Evolutionary conservation across 129 eudicot species (phyloP).

Genomic region (Centella asiatica): DNA sequence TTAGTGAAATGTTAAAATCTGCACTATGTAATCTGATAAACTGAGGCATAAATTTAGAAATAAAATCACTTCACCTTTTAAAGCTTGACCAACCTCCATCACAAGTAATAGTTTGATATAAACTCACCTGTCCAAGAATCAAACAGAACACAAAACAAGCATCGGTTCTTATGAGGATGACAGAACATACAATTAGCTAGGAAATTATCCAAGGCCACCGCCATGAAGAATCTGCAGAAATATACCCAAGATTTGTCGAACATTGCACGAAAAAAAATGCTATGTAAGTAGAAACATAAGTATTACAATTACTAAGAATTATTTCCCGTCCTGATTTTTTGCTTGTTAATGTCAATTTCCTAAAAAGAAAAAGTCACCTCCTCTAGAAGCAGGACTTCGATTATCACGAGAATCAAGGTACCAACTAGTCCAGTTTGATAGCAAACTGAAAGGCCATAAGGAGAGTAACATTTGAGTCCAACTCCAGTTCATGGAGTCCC

Average conservation of each 20-base stretch:
- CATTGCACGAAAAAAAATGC: too few species aligned
- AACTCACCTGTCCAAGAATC: slow-evolving; percentile 5
- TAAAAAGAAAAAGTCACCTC: slow-evolving; percentile 23
- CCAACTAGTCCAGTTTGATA: slow-evolving; percentile 27
- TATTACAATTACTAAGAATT: too few species aligned
- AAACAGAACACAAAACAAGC: slow-evolving; percentile 8
- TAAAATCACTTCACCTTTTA: not conserved
- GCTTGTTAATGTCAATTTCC: not conserved
- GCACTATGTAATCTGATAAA: not conserved
- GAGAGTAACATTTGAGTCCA: slow-evolving; percentile 39
- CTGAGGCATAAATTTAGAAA: not conserved
- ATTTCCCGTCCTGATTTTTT: too few species aligned
- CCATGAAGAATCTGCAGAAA: slow-evolving; percentile 33
- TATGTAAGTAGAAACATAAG: too few species aligned
- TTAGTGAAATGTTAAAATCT: not conserved
- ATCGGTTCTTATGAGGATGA: slow-evolving; percentile 21
- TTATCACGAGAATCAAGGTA: slow-evolving; percentile 22
- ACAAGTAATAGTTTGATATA: too few species aligned
- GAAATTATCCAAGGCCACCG: slow-evolving; percentile 36
- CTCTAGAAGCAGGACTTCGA: slow-evolving; percentile 19
- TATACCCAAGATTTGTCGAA: too few species aligned
- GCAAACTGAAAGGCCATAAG: slow-evolving; percentile 50
- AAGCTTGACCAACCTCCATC: not conserved
- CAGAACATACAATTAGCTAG: slow-evolving; percentile 24
- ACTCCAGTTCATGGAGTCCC: slow-evolving; percentile 26